A percentile compares a stretch with the other conserved stretches of the same genome.
phyloP scores from a whole-genome alignment of 1,284 basidiomycete species.

The Tilletia caries region DNA sequence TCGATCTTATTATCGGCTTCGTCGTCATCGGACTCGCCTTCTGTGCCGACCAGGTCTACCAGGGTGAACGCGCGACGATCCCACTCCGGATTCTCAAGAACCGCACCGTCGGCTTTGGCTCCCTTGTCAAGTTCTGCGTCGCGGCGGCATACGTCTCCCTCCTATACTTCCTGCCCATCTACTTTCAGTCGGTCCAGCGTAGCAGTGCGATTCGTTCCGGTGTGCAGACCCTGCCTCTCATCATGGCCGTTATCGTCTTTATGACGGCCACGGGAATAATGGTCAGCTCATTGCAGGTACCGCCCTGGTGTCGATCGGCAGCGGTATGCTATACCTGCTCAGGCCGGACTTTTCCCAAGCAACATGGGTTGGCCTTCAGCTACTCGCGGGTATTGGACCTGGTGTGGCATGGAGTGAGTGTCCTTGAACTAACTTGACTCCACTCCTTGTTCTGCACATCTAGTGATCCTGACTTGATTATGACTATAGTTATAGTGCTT shows the following conservation, averaged over 20 bases:
- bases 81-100: constrained; percentile 43
- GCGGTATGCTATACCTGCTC: constrained; percentile 26
- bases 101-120: constrained; percentile 32
- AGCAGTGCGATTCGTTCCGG: constrained; percentile 40
- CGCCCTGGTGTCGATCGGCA: constrained; percentile 24
- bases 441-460: too few relatives aligned
- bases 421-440: too few relatives aligned
- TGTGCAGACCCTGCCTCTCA: constrained; percentile 45
- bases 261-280: constrained; percentile 37
- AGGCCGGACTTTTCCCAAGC: constrained; percentile 22
- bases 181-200: constrained; percentile 38
- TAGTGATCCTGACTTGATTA: too few relatives aligned
- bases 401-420: too few relatives aligned
- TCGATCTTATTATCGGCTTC: constrained; percentile 47
- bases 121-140: constrained; percentile 38
- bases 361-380: constrained; percentile 26
- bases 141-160: constrained; percentile 26
- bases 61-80: constrained; percentile 47
- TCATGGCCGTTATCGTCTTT: constrained; percentile 40
- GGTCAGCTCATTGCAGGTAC: constrained; percentile 29
- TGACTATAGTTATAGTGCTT: too few relatives aligned
- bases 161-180: constrained; percentile 36
- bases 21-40: constrained; percentile 30
- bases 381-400: too few relatives aligned
- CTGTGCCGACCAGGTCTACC: constrained; percentile 36